phyloP scores from a whole-genome alignment of 148 eudicot species.

The Cornus florida region DNA sequence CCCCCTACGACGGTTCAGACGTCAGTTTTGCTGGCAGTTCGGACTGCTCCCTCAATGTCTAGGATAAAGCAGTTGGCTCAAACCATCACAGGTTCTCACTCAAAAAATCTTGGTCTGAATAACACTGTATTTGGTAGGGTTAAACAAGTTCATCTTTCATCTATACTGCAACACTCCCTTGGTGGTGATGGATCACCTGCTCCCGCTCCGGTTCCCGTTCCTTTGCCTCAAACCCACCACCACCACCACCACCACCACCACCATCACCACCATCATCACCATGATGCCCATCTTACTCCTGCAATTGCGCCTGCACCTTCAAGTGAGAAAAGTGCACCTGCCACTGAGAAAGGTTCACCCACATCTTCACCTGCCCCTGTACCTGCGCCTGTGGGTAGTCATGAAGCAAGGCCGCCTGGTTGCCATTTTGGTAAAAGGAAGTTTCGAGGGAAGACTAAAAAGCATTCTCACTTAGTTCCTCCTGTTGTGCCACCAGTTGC shows the following conservation, averaged over 20 bases:
- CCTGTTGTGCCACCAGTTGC: conserved; percentile 45
- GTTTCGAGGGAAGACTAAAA: conserved; percentile 40
- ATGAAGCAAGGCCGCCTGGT: conserved; percentile 56
- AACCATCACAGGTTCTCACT: conserved; percentile 68
- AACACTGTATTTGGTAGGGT: conserved; percentile 88
- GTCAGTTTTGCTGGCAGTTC: conserved; percentile 63
- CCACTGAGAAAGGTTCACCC: conserved; percentile 33
- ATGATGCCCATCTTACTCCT: conserved; percentile 38
- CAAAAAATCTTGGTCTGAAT: conserved; percentile 87
- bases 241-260: conserved; percentile 67
- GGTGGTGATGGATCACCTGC: conserved; percentile 58
- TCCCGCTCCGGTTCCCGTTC: conserved; percentile 69
- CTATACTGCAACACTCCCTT: conserved; percentile 60
- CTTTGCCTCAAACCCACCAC: conserved; percentile 45
- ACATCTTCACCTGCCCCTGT: conserved; percentile 47
- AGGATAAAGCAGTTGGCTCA: conserved; percentile 89
- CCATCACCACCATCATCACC: conserved; percentile 36
- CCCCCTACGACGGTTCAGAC: conserved; percentile 84
- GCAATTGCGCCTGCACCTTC: conserved; percentile 52
- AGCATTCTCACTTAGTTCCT: conserved; percentile 35
- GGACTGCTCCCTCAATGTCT: conserved; percentile 55
- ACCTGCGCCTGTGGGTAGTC: conserved; percentile 41
- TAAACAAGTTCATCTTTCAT: conserved; percentile 89
- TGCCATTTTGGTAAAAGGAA: conserved; percentile 53
- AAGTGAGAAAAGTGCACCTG: conserved; percentile 32